These are phyloP conservation scores for Hibiscus trionum DNA, from an alignment of 345 rosid genomes.

Conservation along the genomic window DNA sequence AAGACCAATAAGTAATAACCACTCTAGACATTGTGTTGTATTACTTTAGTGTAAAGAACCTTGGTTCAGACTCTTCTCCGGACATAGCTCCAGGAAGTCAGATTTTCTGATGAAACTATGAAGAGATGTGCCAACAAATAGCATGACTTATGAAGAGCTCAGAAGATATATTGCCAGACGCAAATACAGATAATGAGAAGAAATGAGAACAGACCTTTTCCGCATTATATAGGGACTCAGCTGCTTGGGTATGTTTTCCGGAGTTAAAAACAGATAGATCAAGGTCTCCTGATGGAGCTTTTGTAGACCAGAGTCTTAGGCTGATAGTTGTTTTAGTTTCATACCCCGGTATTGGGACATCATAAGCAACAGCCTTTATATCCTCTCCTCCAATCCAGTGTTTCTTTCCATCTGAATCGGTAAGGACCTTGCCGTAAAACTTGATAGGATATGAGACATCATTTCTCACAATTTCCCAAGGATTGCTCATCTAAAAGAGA, in stretches of 20 bases:
- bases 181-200: not conserved
- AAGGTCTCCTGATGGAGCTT: constrained; percentile 58
- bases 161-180: not conserved
- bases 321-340: constrained; percentile 69
- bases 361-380: constrained; percentile 61
- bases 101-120: not conserved
- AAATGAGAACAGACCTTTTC: constrained; percentile 43
- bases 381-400: constrained; percentile 84
- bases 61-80: not conserved
- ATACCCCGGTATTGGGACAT: constrained; percentile 82
- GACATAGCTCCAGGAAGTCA: not conserved
- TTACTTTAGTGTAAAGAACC: not conserved
- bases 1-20: not conserved
- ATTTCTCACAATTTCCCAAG: constrained; percentile 78
- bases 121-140: constrained; percentile 5
- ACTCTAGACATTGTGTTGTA: not conserved
- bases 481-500: constrained; percentile 59
- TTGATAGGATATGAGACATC: constrained; percentile 68
- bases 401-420: constrained; percentile 59
- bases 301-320: constrained; percentile 77
- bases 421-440: constrained; percentile 69
- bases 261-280: constrained; percentile 58
- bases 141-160: not conserved
- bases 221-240: constrained; percentile 54
- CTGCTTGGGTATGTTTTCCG: constrained; percentile 67